Evolutionary conservation across 2,329 filamentous ascomycete species (phyloP), one percentile per base, ranked within the genome.

Genomic region (Cercospora beticola): DNA sequence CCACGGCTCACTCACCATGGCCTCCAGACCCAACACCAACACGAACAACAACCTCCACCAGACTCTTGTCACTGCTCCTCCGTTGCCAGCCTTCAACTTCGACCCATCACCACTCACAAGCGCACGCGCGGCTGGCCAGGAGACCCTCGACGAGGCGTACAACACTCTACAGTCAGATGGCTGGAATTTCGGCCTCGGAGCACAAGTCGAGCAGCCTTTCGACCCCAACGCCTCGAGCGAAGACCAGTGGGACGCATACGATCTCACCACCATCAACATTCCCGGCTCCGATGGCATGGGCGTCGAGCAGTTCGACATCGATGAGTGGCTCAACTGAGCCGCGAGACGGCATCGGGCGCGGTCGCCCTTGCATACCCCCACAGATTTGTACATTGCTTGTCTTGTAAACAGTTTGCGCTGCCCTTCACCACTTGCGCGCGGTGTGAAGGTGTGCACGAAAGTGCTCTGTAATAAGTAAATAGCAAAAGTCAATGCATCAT

Each of bases 1-100:
- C 52, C 33, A 52, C 43, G 62, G 61, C 57, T 64, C 66, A 68
- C 60, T 49, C 43, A 72, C 70, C 68, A 74, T 75, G 72, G 73
- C 60, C 64, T 70, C 69, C 52, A 65, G 64, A 62, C 64, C 66
- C n/a, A 60, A 67, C 66, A 65, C 54, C 67, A 69, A 66, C 70
- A 68, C 65, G 67, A 68, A 59, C 65, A 65, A 68, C 65, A 63
- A 71, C 62, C 52, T 57, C 52, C 52, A 57, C 52, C 52, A 3
- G 52, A 1, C 52, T 57, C 52, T 57, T 28, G 52, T 57, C 52
- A 23, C 1, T 54, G 49, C 49, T 16, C 49, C 49, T 28, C 26
- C 21, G 33, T 23, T 28, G 36, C 3, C 36, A 43, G 30, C 56
- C 56, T 31, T 58, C 56, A 33, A 31, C 16, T 58, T 33, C 16